Evolutionary conservation across 1,284 basidiomycete genomes (phyloP).

Genomic region (Cutaneotrichosporon mucoides): DNA sequence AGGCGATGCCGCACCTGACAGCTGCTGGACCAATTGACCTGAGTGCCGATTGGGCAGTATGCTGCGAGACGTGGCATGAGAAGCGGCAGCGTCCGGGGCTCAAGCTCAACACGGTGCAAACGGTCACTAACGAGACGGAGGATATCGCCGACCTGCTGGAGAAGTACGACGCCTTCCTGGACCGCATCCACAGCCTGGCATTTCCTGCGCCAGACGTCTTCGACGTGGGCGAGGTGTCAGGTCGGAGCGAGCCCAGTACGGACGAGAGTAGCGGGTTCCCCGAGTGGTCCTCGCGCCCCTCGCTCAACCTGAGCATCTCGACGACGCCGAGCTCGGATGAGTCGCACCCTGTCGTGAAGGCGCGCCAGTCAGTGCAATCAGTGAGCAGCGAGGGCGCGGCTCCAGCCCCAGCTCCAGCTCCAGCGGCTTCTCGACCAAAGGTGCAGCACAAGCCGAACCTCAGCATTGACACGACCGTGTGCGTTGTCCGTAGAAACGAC

Average conservation of each 20-base stretch:
- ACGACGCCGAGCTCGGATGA: slow-evolving; percentile 7
- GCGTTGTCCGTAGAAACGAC: not conserved
- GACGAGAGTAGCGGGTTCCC: not conserved
- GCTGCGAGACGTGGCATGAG: slow-evolving; percentile 26
- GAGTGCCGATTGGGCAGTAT: slow-evolving; percentile 24
- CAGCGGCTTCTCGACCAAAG: not conserved
- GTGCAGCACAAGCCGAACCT: not conserved
- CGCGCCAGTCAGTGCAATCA: not conserved
- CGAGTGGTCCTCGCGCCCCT: slow-evolving; percentile 7
- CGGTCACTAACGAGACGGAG: not conserved
- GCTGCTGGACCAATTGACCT: slow-evolving; percentile 27
- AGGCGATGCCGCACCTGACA: slow-evolving; percentile 20
- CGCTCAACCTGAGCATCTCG: slow-evolving; percentile 7
- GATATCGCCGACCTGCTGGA: slow-evolving; percentile 9
- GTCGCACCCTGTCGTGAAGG: not conserved
- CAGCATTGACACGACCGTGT: slow-evolving; percentile 1
- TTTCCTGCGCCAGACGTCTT: not conserved
- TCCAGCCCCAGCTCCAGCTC: not conserved
- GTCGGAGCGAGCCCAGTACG: not conserved
- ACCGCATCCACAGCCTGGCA: slow-evolving; percentile 11
- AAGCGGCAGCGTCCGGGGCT: slow-evolving; percentile 15
- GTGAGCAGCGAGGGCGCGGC: too few relatives aligned
- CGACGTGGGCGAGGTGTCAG: not conserved
- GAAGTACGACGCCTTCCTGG: slow-evolving; percentile 10
- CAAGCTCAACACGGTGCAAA: slow-evolving; percentile 2